These are phyloP conservation scores for Trichoderma sp. DNA, from an alignment of 2,329 filamentous ascomycete species.

Conservation along the genomic window DNA sequence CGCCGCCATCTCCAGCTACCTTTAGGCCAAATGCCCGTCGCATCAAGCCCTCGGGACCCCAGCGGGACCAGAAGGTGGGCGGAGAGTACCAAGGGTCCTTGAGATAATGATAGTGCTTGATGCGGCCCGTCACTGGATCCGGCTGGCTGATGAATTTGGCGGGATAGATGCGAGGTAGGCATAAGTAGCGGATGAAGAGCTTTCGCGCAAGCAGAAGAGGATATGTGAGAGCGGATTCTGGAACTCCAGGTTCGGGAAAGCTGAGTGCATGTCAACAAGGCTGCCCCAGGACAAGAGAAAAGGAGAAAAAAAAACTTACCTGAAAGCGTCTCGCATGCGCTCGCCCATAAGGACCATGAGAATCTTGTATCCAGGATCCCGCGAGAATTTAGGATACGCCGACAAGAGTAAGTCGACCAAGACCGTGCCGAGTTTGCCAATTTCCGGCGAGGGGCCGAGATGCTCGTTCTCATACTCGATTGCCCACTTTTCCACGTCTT, in stretches of 20 bases:
- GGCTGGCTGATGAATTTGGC: constrained; percentile 43
- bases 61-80: constrained; percentile 59
- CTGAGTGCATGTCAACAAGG: constrained; percentile 26
- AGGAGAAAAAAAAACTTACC: constrained; percentile 44
- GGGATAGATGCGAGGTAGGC: constrained; percentile 53
- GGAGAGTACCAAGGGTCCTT: constrained; percentile 64
- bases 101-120: constrained; percentile 51
- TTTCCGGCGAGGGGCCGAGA: constrained; percentile 54
- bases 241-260: constrained; percentile 43
- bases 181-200: constrained; percentile 54
- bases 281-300: neutral
- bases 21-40: constrained; percentile 42
- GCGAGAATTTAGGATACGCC: constrained; percentile 45
- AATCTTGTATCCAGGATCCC: constrained; percentile 47
- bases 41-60: constrained; percentile 55
- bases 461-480: constrained; percentile 54
- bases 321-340: constrained; percentile 61
- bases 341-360: constrained; percentile 62
- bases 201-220: constrained; percentile 50
- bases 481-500: constrained; percentile 48
- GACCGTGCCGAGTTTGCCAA: constrained; percentile 53
- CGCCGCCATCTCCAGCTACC: constrained; percentile 43
- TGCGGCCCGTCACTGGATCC: constrained; percentile 52
- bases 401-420: constrained; percentile 61
- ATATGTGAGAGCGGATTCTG: constrained; percentile 41